Evolutionary conservation across 78 protist species (phyloP).

Genomic region (Polysphondylium violaceum): DNA sequence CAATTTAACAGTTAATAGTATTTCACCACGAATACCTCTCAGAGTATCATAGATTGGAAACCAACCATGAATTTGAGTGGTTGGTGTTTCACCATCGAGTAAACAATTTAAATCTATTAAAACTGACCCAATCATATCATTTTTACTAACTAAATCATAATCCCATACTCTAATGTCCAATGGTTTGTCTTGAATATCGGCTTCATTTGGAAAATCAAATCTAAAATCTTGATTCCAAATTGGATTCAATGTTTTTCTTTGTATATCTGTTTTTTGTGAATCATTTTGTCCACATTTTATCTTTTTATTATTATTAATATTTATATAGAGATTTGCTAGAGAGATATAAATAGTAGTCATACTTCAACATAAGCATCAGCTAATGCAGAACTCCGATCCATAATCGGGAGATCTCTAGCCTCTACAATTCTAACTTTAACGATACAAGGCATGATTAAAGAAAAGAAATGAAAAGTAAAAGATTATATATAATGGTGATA

Average conservation of each 20-base stretch:
- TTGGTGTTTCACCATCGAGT: slow-evolving; percentile 84
- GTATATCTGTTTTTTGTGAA: slow-evolving; percentile 82
- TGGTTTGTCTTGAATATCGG: slow-evolving; percentile 90
- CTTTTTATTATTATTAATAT: not conserved
- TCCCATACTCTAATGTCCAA: slow-evolving; percentile 93
- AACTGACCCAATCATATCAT: slow-evolving; percentile 95
- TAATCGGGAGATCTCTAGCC: slow-evolving; percentile 95
- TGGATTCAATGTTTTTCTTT: slow-evolving; percentile 89
- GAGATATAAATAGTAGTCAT: not conserved
- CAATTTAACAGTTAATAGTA: slow-evolving; percentile 82
- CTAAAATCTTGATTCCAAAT: slow-evolving; percentile 89
- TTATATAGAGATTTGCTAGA: not conserved
- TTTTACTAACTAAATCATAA: slow-evolving; percentile 88
- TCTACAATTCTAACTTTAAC: slow-evolving; percentile 85
- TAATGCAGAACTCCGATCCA: slow-evolving; percentile 91
- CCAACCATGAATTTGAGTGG: slow-evolving; percentile 89
- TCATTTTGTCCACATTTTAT: slow-evolving; percentile 61
- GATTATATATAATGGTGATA: no score
- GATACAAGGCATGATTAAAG: slow-evolving; percentile 91
- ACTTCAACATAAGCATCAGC: slow-evolving; percentile 96
- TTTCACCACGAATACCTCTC: slow-evolving; percentile 93
- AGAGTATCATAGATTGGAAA: slow-evolving; percentile 95
- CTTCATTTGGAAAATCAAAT: slow-evolving; percentile 89
- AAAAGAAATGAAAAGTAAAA: no score
- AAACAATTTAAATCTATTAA: slow-evolving; percentile 84